A percentile compares a stretch with the other conserved stretches of the same genome.
phyloP scores from a whole-genome alignment of 2,329 filamentous ascomycete genomes.

The Colletotrichum lupini region DNA sequence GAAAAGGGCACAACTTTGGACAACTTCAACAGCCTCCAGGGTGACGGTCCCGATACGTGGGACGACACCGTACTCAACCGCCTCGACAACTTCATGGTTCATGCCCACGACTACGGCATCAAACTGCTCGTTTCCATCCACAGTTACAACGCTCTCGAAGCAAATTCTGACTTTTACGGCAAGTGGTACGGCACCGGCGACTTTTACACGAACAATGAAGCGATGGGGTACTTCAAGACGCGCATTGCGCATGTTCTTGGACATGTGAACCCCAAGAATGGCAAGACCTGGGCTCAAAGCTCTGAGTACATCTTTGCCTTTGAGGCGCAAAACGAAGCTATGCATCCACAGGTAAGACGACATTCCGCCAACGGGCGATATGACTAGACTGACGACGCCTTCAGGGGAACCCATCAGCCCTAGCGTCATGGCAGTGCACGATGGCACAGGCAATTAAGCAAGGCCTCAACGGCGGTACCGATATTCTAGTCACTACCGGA shows the following conservation, averaged over 20 bases:
- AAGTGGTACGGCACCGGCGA: constrained; percentile 34
- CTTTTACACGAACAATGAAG: constrained; percentile 29
- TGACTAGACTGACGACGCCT: background rate
- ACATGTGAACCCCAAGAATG: constrained; percentile 33
- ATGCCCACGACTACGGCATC: constrained; percentile 33
- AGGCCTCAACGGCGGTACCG: constrained; percentile 31
- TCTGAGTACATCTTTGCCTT: constrained; percentile 41
- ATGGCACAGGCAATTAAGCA: constrained; percentile 40
- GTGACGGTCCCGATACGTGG: constrained; percentile 29
- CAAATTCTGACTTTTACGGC: constrained; percentile 28
- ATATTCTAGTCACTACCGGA: constrained; percentile 38
- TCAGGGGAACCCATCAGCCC: constrained; percentile 35
- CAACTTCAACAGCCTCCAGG: background rate
- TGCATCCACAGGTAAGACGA: constrained; percentile 35
- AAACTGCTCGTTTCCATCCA: constrained; percentile 35
- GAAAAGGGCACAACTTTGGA: background rate
- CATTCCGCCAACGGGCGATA: too few relatives aligned
- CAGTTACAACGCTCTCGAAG: constrained; percentile 32
- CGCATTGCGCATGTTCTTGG: constrained; percentile 30
- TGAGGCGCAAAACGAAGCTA: constrained; percentile 39
- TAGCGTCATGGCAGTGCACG: constrained; percentile 39
- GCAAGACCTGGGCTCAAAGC: constrained; percentile 36
- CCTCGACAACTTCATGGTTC: constrained; percentile 33
- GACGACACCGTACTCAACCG: constrained; percentile 34
- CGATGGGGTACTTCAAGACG: constrained; percentile 30